These are phyloP conservation scores for Fusarium papillatum DNA, from an alignment of 2,329 filamentous ascomycete species.

Conservation along the genomic window DNA sequence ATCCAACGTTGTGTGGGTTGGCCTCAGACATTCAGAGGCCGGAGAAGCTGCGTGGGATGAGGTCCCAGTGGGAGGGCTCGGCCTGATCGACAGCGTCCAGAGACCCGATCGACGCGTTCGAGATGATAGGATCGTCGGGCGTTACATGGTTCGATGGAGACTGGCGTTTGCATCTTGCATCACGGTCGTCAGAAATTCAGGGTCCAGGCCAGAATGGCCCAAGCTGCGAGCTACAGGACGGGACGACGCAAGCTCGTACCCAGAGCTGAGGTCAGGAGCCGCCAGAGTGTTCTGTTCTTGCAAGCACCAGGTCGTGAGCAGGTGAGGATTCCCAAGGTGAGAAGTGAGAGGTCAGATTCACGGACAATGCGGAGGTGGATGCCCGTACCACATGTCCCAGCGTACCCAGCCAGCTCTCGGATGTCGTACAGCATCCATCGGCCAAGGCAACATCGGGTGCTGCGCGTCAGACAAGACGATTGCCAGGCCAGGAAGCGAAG, in stretches of 20 bases:
- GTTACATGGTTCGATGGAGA: constrained; percentile 17
- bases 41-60: not conserved
- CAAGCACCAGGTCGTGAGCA: constrained; percentile 1
- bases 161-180: constrained; percentile 24
- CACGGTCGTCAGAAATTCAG: constrained; percentile 26
- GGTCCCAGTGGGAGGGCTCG: constrained; percentile 10
- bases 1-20: not conserved
- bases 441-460: constrained; percentile 11
- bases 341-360: constrained; percentile 14
- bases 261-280: not conserved
- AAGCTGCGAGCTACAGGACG: constrained; percentile 26
- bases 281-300: constrained; percentile 8
- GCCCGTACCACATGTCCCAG: constrained; percentile 10
- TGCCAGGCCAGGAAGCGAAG: not conserved
- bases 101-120: constrained; percentile 22
- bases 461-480: constrained; percentile 7
- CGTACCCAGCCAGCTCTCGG: not conserved
- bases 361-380: constrained; percentile 28
- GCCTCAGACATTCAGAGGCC: not conserved
- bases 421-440: constrained; percentile 17
- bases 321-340: constrained; percentile 2
- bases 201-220: constrained; percentile 34
- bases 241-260: constrained; percentile 15
- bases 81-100: constrained; percentile 3
- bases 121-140: constrained; percentile 22